Conservation (phyloP, 148 eudicot species). For the Heliosperma pusillum region DNA sequence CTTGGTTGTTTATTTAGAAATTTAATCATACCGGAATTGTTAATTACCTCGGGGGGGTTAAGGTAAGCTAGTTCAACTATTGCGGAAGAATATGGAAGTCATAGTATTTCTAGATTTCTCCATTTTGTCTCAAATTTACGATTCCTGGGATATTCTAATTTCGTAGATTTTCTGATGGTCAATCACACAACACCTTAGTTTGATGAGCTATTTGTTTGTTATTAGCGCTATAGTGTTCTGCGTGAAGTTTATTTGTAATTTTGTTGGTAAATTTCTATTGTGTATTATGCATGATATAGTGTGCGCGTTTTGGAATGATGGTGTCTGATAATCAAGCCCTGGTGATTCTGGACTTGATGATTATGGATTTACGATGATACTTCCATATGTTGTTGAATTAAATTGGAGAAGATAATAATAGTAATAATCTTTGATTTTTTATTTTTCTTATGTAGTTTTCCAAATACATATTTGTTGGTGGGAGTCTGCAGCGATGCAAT, state of each 20-base stretch:
- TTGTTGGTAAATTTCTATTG: neutral
- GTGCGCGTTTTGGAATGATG: neutral
- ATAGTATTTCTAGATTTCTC: no score
- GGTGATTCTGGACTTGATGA: neutral
- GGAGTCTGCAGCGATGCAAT: conserved; percentile 71
- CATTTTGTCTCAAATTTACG: no score
- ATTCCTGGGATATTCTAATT: neutral
- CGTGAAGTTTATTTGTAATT: neutral
- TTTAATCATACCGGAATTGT: neutral
- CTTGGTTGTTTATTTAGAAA: neutral
- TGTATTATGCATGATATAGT: conserved; percentile 10
- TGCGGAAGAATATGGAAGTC: no score
- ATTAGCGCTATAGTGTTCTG: no score
- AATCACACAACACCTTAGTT: neutral
- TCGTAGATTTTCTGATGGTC: neutral
- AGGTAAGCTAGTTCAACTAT: no score
- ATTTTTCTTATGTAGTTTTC: conserved; percentile 38
- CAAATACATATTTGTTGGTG: conserved; percentile 67
- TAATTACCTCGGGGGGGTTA: no score
- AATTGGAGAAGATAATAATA: neutral
- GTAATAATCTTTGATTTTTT: neutral
- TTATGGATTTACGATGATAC: neutral
- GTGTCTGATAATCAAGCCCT: neutral
- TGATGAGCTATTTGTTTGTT: neutral
- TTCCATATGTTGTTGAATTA: neutral